phyloP scores from a whole-genome alignment of 495 filamentous ascomycete species.

The Corynascus novoguineensis region DNA sequence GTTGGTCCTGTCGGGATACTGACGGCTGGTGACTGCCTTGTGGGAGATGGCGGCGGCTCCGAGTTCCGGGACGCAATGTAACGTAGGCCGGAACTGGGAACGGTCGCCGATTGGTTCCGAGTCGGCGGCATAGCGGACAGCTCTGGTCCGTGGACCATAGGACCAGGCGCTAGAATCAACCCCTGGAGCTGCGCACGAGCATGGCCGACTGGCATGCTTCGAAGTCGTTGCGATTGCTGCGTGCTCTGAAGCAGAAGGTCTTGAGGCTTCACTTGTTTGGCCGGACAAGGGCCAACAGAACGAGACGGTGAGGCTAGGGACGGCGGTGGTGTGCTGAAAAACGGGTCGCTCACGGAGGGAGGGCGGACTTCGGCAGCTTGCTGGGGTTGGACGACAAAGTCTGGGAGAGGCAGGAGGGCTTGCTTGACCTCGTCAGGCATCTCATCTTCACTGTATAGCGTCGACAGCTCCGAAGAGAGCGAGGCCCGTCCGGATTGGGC shows the following conservation, averaged over 20 bases:
- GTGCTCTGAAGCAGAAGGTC: slow-evolving; percentile 18
- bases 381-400: slow-evolving; percentile 11
- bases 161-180: slow-evolving; percentile 3
- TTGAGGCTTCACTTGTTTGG: slow-evolving; percentile 2
- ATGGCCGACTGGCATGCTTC: slow-evolving; percentile 12
- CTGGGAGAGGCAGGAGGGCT: slow-evolving; percentile 14
- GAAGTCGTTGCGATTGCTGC: slow-evolving; percentile 11
- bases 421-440: slow-evolving; percentile 19
- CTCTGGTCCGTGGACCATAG: neutral
- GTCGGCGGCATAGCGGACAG: neutral
- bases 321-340: slow-evolving; percentile 3
- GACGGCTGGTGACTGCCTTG: neutral
- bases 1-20: slow-evolving; percentile 12
- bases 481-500: slow-evolving; percentile 31
- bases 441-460: slow-evolving; percentile 43
- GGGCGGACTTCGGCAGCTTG: slow-evolving; percentile 10
- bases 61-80: neutral
- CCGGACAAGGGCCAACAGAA: slow-evolving; percentile 5
- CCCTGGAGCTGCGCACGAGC: neutral
- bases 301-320: neutral
- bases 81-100: neutral
- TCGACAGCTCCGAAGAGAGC: slow-evolving; percentile 39
- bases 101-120: neutral
- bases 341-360: slow-evolving; percentile 13
- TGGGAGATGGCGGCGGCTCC: slow-evolving; percentile 11